Conservation (phyloP, 495 filamentous ascomycete genomes). For the Cudoniella acicularis region DNA sequence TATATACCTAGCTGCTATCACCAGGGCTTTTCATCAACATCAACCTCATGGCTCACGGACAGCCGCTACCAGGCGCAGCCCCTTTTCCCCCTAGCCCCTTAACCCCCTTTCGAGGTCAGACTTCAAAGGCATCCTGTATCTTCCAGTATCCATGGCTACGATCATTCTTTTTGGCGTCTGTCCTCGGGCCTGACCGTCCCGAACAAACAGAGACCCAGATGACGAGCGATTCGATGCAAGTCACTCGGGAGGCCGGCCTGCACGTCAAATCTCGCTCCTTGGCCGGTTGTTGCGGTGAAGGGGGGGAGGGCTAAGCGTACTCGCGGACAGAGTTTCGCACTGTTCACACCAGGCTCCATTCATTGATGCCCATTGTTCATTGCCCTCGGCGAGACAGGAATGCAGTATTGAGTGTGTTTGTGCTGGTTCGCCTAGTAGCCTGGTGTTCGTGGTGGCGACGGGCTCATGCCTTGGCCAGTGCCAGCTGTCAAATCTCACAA, state of each 20-base stretch:
- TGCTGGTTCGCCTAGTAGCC: no score
- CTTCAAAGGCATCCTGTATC: background rate
- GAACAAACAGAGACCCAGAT: background rate
- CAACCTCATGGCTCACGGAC: background rate
- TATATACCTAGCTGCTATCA: background rate
- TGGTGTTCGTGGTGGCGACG: background rate
- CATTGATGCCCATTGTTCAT: no score
- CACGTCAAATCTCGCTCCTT: background rate
- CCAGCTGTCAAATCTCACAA: conserved; percentile 1
- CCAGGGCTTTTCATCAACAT: background rate
- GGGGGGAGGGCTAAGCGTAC: background rate
- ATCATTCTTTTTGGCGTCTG: background rate
- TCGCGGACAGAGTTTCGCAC: no score
- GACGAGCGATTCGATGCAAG: background rate
- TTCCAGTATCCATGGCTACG: background rate
- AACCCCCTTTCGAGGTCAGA: background rate
- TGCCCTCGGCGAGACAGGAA: no score
- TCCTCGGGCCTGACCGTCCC: background rate
- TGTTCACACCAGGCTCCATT: no score
- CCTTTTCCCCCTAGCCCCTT: background rate
- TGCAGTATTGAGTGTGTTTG: no score
- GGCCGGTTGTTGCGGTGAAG: background rate
- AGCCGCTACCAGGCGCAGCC: background rate
- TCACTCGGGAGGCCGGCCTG: background rate
- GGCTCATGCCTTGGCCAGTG: background rate